These are phyloP conservation scores for Schizochytrium sp. DNA, from an alignment of 108 stramenopile genomes.

Conservation along the genomic window DNA sequence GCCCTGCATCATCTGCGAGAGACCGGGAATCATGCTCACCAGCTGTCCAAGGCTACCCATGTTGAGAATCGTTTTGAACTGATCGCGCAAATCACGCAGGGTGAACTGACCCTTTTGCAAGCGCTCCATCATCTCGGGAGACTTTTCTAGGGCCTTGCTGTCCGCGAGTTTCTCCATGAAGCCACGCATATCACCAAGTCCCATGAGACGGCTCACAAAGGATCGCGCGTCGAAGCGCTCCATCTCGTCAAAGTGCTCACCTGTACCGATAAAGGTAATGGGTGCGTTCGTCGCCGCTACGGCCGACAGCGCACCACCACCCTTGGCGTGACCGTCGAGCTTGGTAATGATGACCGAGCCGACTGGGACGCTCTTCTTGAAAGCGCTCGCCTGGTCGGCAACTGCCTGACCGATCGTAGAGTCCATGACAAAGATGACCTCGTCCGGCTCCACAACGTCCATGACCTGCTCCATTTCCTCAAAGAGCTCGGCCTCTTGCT, in stretches of 20 bases:
- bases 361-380: conserved; percentile 80
- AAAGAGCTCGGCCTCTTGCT: conserved; percentile 84
- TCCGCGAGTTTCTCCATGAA: conserved; percentile 63
- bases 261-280: conserved; percentile 88
- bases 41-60: conserved; percentile 79
- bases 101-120: conserved; percentile 86
- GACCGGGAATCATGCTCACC: conserved; percentile 91
- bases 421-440: conserved; percentile 91
- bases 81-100: conserved; percentile 86
- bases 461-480: conserved; percentile 96
- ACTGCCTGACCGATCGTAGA: conserved; percentile 96
- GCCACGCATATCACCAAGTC: conserved; percentile 73
- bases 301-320: conserved; percentile 91
- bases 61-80: conserved; percentile 77
- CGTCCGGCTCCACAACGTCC: conserved; percentile 77
- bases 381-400: conserved; percentile 82
- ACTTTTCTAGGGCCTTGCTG: conserved; percentile 54
- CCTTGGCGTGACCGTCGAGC: conserved; percentile 96
- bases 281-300: conserved; percentile 87
- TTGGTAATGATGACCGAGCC: conserved; percentile 92
- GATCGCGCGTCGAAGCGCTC: conserved; percentile 83
- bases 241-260: conserved; percentile 95
- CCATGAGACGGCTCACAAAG: conserved; percentile 79
- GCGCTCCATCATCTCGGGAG: conserved; percentile 71
- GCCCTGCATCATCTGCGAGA: conserved; percentile 60